Evolutionary conservation across 768 basidiomycete species (phyloP), one percentile per base, ranked within the genome.

Genomic region (Phaeotremella skinneri): DNA sequence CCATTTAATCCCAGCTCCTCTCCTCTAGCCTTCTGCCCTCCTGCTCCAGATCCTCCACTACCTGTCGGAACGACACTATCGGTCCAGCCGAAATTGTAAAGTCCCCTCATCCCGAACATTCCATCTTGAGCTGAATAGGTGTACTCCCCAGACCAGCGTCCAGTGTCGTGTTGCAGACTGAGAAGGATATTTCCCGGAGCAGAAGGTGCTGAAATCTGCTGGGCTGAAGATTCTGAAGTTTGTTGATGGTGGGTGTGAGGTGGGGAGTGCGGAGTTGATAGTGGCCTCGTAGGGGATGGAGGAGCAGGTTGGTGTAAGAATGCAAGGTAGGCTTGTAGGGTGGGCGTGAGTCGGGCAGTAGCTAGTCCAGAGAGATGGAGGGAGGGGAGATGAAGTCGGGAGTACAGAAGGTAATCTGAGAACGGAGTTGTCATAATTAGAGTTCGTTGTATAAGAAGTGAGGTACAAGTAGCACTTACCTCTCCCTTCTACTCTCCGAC

Each of bases 91-190:
- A 96, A 97, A 72, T 98, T 96, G 73, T 92, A 91, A 49, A 98
- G 81, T 17, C 91, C 83, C 17, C 89, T 83, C 17, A 91, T 76
- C 16, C 94, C 94, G 81, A 86, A 87, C 91, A 98, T 94, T 20
- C 87, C 86, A 68, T 97, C 94, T 65, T 91, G 89, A 1, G 90
- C 89, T 64, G 91, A 92, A 81, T 88, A 97, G 2, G 88, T 89
- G 66, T 94, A 97, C 76, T 98, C 94, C 2, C 88, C 87, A 64
- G 90, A 90, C 85, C 88, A 92, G 65, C 88, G 85, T 2, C 93
- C 94, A 7, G 88, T 84, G 72, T 96, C 91, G 70, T 96, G 92
- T 76, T 94, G 91, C 32, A 97, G 77, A 63, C 84, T 89, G 68
- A 97, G 75, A 83, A 96, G 87, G 58, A 81, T 66, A 51, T 81